Percentiles rank a stretch among this genome's conserved stretches.
Conservation (phyloP, 2,329 filamentous ascomycete species). For the Tolypocladium capitatum region DNA sequence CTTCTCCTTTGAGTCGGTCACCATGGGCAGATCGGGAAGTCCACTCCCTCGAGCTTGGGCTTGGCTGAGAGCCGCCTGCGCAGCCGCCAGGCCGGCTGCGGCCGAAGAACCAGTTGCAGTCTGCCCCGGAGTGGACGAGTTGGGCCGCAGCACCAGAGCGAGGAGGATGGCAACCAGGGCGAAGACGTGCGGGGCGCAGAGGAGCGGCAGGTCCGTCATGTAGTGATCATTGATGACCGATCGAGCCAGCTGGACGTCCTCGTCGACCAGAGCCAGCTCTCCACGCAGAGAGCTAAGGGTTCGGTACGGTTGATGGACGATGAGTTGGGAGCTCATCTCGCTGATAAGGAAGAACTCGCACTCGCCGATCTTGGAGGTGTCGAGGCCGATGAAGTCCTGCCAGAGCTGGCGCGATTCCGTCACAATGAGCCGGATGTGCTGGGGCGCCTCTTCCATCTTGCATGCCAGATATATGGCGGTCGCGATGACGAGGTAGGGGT, state of each 20-base stretch:
- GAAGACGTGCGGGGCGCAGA: slow-evolving; percentile 75
- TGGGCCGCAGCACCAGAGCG: slow-evolving; percentile 66
- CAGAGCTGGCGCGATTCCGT: slow-evolving; percentile 76
- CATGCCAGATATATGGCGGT: slow-evolving; percentile 90
- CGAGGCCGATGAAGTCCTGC: slow-evolving; percentile 63
- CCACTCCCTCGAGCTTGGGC: slow-evolving; percentile 22
- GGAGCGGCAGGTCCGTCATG: slow-evolving; percentile 78
- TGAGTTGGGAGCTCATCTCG: slow-evolving; percentile 80
- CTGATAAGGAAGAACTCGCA: slow-evolving; percentile 90
- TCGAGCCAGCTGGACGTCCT: slow-evolving; percentile 67
- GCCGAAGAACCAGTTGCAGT: slow-evolving; percentile 15
- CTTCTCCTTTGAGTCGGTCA: slow-evolving; percentile 30
- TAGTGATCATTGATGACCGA: slow-evolving; percentile 86
- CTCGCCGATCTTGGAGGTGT: slow-evolving; percentile 77
- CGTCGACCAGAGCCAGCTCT: slow-evolving; percentile 58
- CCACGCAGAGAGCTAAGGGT: slow-evolving; percentile 59
- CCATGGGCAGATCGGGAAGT: slow-evolving; percentile 2
- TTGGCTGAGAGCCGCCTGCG: slow-evolving; percentile 34
- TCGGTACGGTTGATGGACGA: slow-evolving; percentile 83
- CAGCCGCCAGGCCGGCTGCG: slow-evolving; percentile 33
- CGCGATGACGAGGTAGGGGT: slow-evolving; percentile 84
- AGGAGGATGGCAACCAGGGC: slow-evolving; percentile 79
- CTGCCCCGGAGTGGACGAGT: slow-evolving; percentile 16
- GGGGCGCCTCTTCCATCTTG: slow-evolving; percentile 95
- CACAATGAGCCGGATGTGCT: slow-evolving; percentile 86